Evolutionary conservation across 2,329 filamentous ascomycete species (phyloP).

Genomic region (Colletotrichum spaethianum): DNA sequence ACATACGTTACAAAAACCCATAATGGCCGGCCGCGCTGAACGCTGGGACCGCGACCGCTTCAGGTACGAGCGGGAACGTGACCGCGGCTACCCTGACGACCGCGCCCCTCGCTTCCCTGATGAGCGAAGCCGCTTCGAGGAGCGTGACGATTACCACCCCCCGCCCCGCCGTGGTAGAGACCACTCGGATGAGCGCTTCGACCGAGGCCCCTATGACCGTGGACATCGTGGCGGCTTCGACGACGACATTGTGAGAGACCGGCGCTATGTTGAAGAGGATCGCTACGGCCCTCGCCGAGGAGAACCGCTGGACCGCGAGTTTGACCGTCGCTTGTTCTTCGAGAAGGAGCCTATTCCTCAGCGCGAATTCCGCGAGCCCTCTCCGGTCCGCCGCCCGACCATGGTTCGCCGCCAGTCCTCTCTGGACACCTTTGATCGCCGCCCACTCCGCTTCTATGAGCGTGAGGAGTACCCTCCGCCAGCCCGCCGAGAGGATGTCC

Average conservation of each 20-base stretch:
- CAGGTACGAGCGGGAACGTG: conserved; percentile 56
- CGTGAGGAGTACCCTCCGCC: conserved; percentile 76
- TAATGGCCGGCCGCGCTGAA: conserved; percentile 52
- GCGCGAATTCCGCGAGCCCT: conserved; percentile 64
- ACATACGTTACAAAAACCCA: conserved; percentile 24
- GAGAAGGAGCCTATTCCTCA: conserved; percentile 59
- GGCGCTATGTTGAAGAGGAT: conserved; percentile 70
- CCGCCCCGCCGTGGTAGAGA: conserved; percentile 58
- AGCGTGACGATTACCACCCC: conserved; percentile 41
- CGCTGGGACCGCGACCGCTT: conserved; percentile 72
- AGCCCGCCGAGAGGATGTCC: conserved; percentile 62
- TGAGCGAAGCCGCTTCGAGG: conserved; percentile 50
- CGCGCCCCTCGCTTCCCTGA: conserved; percentile 58
- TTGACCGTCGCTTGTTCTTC: conserved; percentile 70
- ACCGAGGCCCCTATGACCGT: conserved; percentile 55
- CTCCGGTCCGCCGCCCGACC: conserved; percentile 73
- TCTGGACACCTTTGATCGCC: conserved; percentile 90
- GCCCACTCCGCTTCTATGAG: conserved; percentile 69
- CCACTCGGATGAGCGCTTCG: conserved; percentile 64
- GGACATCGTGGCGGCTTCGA: conserved; percentile 58
- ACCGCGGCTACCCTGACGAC: conserved; percentile 66
- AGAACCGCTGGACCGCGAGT: conserved; percentile 53
- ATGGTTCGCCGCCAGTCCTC: conserved; percentile 88
- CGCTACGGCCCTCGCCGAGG: conserved; percentile 54
- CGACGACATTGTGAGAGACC: conserved; percentile 63